Evolutionary conservation across 2,329 filamentous ascomycete genomes (phyloP).

Genomic region (Monosporascus sp.): DNA sequence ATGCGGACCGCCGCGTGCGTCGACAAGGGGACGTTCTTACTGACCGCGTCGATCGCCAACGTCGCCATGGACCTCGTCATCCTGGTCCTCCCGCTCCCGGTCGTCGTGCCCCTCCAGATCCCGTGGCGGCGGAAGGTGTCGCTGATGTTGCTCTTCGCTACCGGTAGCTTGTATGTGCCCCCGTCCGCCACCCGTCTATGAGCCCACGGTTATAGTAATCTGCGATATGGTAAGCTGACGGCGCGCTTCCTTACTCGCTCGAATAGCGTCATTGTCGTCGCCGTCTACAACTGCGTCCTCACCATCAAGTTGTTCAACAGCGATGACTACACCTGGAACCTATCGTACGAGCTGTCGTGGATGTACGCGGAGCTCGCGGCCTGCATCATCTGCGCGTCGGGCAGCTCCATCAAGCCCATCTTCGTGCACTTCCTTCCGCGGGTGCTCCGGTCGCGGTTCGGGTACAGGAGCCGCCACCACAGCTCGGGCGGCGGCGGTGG

Average conservation of each 20-base stretch:
- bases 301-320: not conserved
- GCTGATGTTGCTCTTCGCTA: constrained; percentile 1
- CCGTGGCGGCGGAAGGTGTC: constrained; percentile 1
- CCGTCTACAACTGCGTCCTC: constrained; percentile 1
- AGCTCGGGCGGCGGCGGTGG: not conserved
- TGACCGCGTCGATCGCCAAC: not conserved
- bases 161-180: constrained; percentile 2
- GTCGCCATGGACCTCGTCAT: constrained; percentile 5
- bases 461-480: not conserved
- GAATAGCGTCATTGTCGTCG: constrained; percentile 1
- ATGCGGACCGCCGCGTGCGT: not conserved
- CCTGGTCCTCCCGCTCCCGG: constrained; percentile 1
- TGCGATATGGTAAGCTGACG: not conserved
- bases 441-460: not conserved
- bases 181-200: not conserved
- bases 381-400: constrained; percentile 3
- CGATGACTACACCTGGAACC: constrained; percentile 3
- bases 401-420: constrained; percentile 1
- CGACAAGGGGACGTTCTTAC: constrained; percentile 2
- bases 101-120: constrained; percentile 2
- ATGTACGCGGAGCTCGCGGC: not conserved
- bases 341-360: not conserved
- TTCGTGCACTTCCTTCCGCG: not conserved
- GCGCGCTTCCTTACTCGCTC: not conserved
- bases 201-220: not conserved